These are phyloP conservation scores for Fomitiporia mediterranea DNA, from an alignment of 1,284 basidiomycete genomes.

Conservation along the genomic window DNA sequence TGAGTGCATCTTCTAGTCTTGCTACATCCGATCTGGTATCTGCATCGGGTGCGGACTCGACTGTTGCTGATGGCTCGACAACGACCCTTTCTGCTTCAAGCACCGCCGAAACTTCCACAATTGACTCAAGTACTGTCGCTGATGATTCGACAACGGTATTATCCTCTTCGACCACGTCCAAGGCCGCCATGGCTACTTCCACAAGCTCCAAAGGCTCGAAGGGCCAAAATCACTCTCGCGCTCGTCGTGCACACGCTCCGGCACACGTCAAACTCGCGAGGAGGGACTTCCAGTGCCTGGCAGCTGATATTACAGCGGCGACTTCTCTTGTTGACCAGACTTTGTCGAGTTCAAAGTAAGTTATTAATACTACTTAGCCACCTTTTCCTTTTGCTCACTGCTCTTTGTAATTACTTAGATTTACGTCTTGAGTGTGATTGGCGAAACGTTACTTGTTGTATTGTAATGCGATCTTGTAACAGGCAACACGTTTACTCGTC, in stretches of 20 bases:
- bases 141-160: background rate
- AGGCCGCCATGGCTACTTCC: background rate
- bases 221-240: background rate
- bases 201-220: background rate
- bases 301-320: background rate
- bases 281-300: slow-evolving; percentile 6
- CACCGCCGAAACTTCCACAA: background rate
- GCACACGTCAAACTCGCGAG: background rate
- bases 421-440: background rate
- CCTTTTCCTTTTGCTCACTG: background rate
- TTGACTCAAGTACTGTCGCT: background rate
- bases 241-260: too few species aligned
- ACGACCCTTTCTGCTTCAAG: background rate
- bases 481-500: too few species aligned
- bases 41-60: background rate
- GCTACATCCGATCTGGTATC: background rate
- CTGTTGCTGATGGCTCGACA: background rate
- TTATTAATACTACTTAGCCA: too few species aligned
- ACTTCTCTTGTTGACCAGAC: background rate
- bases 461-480: too few species aligned
- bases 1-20: background rate
- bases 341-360: background rate
- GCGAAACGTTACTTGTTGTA: background rate
- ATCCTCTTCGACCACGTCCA: background rate
- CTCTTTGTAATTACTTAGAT: background rate